Base-by-base conservation (phyloP, 1,284 basidiomycete genomes). In the Puccinia hordei region DNA sequence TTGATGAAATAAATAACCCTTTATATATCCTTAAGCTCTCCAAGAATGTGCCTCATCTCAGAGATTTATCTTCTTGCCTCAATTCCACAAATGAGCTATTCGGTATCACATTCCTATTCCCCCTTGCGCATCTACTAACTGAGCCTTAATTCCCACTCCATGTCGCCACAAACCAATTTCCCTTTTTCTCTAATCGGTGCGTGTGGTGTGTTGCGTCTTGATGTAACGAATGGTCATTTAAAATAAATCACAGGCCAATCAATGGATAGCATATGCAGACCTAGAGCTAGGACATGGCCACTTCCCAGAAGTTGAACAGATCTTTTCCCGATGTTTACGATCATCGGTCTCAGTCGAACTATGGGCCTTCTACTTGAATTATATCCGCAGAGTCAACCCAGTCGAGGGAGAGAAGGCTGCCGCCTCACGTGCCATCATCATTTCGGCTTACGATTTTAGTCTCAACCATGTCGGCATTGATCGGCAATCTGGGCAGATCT, bases 401-500 rank as follows among this genome's bases (percentile, higher is more conserved):
- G 87, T 88, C 83, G 85, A 87, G 79, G 86, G 85, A 82, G 84
- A 85, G 1, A 83, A 86, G n/a, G 82, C 84, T 38, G 86, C 86
- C 80, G 84, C 81, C 89, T 91, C 82, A 88, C 92, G 83, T 89
- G 92, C 84, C 68, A 90, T 90, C 19, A 90, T 99, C 80, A 90
- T 91, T 57, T 92, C 93, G 83, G 93, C 95, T 8, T 99, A 95
- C 86, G 95, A 99, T 84, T 98, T 94, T 84, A 95, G 94, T 0
- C 88, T 98, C 76, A 91, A 90, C 81, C 92, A 94, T 84, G 91
- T 98, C 69, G 95, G 95, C 19, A 91, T 92, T 63, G 89, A 90
- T 83, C 86, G 87, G 38, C 87, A 88, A 71, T 87, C 88, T 57
- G 89, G 89, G 4, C 86, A 87, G 71, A 88, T 90, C 68, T 90